Evolutionary conservation across 2,329 filamentous ascomycete species (phyloP).

Genomic region (Elsinoe arachidis): DNA sequence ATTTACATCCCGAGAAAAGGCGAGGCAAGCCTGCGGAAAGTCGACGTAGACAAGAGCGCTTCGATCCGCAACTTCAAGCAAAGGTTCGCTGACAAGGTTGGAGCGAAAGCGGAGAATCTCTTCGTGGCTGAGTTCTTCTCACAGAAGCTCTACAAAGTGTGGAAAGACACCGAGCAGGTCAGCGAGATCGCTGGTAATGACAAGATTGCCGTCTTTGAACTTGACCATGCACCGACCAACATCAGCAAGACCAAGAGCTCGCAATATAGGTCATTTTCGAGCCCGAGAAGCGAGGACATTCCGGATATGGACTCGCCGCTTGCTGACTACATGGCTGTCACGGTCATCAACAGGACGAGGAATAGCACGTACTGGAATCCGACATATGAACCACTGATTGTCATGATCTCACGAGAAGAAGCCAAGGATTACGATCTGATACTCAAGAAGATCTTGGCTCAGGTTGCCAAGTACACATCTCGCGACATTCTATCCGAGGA

Average conservation of each 20-base stretch:
- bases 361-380: constrained; percentile 15
- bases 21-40: constrained; percentile 58
- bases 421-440: constrained; percentile 61
- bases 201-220: constrained; percentile 63
- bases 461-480: constrained; percentile 63
- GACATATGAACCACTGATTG: constrained; percentile 46
- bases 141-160: constrained; percentile 77
- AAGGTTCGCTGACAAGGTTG: constrained; percentile 46
- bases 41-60: constrained; percentile 73
- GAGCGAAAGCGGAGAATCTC: constrained; percentile 48
- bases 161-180: constrained; percentile 60
- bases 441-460: constrained; percentile 68
- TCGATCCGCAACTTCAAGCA: constrained; percentile 61
- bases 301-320: constrained; percentile 51
- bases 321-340: constrained; percentile 60
- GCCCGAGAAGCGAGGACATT: constrained; percentile 35
- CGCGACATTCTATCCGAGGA: constrained; percentile 35
- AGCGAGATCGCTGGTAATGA: constrained; percentile 57
- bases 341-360: constrained; percentile 43
- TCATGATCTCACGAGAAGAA: constrained; percentile 67
- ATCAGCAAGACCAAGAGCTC: constrained; percentile 31
- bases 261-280: constrained; percentile 15
- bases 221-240: constrained; percentile 73
- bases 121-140: constrained; percentile 77
- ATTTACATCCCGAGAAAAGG: constrained; percentile 71